These are phyloP conservation scores for Entoloma clypeatum DNA, from an alignment of 1,284 basidiomycete genomes.

Conservation along the genomic window DNA sequence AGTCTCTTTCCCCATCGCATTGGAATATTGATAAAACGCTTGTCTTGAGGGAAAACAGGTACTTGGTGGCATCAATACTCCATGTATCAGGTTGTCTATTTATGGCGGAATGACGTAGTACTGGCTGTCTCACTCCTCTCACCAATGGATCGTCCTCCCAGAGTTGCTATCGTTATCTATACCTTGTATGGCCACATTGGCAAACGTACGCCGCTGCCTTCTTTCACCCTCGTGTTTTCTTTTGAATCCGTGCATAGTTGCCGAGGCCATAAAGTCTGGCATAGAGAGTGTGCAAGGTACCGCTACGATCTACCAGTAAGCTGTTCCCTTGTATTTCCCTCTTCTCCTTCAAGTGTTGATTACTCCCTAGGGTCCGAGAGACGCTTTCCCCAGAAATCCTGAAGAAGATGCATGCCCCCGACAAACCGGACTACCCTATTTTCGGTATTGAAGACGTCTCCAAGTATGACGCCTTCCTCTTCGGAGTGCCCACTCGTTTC, in stretches of 20 bases:
- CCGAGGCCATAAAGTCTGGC: conserved; percentile 75
- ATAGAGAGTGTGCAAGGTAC: conserved; percentile 68
- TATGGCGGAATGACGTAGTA: too few relatives aligned
- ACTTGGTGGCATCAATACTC: too few relatives aligned
- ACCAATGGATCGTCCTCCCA: too few relatives aligned
- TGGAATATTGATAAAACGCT: conserved; percentile 49
- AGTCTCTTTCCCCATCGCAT: conserved; percentile 54
- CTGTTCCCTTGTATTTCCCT: too few relatives aligned
- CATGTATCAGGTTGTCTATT: too few relatives aligned
- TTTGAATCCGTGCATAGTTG: conserved; percentile 45
- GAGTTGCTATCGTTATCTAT: conserved; percentile 81
- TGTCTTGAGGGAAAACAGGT: too few relatives aligned
- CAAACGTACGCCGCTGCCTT: conserved; percentile 49
- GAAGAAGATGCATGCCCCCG: conserved; percentile 69
- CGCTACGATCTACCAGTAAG: conserved; percentile 73
- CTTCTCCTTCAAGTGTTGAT: too few relatives aligned
- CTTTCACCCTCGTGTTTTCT: conserved; percentile 22
- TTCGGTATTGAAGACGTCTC: conserved; percentile 64
- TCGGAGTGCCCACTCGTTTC: conserved; percentile 79
- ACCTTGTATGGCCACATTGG: conserved; percentile 79
- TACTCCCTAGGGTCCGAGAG: conserved; percentile 27
- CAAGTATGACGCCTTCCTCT: conserved; percentile 63
- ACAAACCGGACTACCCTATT: conserved; percentile 71
- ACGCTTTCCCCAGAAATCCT: conserved; percentile 52
- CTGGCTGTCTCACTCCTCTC: too few relatives aligned